Conservation (phyloP, 2,329 filamentous ascomycete genomes). For the Rugonectria rugulosa region DNA sequence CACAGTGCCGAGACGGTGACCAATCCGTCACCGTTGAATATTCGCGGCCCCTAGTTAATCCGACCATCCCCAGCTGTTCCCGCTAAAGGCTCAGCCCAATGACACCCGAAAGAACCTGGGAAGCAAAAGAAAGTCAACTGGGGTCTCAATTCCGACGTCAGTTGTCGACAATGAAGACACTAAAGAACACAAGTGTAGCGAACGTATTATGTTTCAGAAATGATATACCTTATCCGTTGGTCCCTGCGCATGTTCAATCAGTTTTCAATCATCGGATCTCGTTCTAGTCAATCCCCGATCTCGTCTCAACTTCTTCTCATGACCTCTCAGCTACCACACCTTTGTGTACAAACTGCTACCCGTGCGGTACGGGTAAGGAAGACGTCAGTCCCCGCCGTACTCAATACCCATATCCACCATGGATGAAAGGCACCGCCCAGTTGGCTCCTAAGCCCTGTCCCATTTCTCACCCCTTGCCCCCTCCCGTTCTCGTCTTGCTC, state of each 20-base stretch:
- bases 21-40: no score
- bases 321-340: neutral
- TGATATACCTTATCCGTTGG: neutral
- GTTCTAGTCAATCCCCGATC: neutral
- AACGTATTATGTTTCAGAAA: neutral
- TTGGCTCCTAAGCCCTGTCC: neutral
- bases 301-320: neutral
- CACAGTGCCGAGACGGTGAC: no score
- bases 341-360: no score
- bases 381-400: neutral
- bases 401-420: neutral
- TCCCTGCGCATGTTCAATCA: neutral
- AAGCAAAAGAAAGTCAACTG: neutral
- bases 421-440: neutral
- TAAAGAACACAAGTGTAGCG: neutral
- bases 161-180: neutral
- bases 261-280: neutral
- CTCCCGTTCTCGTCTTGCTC: constrained; percentile 3
- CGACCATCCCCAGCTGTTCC: no score
- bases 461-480: neutral
- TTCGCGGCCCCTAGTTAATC: no score
- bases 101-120: no score
- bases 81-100: no score
- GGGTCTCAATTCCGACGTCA: constrained; percentile 9
- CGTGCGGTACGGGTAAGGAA: neutral